Conservation (phyloP, 495 filamentous ascomycete genomes). For the Aspergillus nidulans region DNA sequence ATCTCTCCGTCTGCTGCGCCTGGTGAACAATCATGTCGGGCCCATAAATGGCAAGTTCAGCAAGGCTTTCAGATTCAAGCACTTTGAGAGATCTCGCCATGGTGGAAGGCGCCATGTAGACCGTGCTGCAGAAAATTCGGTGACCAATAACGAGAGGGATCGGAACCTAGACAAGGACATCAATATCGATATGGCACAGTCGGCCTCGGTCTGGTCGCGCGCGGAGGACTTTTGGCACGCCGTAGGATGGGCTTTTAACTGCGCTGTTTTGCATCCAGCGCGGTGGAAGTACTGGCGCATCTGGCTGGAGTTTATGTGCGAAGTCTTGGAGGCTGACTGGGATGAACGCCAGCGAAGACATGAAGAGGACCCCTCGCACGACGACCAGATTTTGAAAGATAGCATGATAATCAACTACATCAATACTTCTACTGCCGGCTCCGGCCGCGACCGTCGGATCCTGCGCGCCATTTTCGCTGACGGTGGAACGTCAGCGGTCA, state of each 20-base stretch:
- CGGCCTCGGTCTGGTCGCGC: slow-evolving; percentile 64
- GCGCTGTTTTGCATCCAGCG: slow-evolving; percentile 62
- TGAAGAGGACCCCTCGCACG: slow-evolving; percentile 21
- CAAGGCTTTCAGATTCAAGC: slow-evolving; percentile 52
- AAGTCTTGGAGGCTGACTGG: slow-evolving; percentile 74
- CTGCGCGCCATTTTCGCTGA: slow-evolving; percentile 63
- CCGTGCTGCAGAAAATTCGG: slow-evolving; percentile 5
- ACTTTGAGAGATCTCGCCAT: slow-evolving; percentile 33
- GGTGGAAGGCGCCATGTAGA: slow-evolving; percentile 25
- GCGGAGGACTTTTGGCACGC: slow-evolving; percentile 86
- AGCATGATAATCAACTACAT: slow-evolving; percentile 58
- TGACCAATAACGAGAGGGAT: slow-evolving; percentile 30
- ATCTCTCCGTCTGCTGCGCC: slow-evolving; percentile 56
- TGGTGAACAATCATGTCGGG: slow-evolving; percentile 48
- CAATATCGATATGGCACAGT: slow-evolving; percentile 46
- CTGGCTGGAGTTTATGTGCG: slow-evolving; percentile 78
- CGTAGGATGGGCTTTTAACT: slow-evolving; percentile 92
- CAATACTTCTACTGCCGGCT: slow-evolving; percentile 24
- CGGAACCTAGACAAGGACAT: slow-evolving; percentile 30
- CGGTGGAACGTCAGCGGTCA: slow-evolving; percentile 39
- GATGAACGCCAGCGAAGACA: slow-evolving; percentile 40
- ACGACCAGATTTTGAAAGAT: slow-evolving; percentile 29
- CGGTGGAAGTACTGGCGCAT: slow-evolving; percentile 80
- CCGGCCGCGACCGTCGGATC: slow-evolving; percentile 47
- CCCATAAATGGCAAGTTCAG: slow-evolving; percentile 45